A percentile compares a stretch with the other conserved stretches of the same genome.
Conservation (phyloP, 805 yeast genomes). For the Starmera quercuum region DNA sequence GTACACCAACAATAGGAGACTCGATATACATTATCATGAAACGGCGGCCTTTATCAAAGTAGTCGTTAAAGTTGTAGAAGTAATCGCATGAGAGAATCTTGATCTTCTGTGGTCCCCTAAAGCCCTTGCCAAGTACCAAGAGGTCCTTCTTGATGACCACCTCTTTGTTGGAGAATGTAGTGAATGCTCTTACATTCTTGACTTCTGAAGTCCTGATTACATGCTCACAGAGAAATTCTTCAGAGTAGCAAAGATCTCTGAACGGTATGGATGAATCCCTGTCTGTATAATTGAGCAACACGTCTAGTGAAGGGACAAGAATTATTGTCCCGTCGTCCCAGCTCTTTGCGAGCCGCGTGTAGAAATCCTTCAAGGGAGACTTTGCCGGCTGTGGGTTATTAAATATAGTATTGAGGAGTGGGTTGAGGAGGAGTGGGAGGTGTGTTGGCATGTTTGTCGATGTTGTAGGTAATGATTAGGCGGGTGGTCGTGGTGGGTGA, state of each 20-base stretch:
- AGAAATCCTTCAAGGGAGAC: conserved; percentile 40
- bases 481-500: no score
- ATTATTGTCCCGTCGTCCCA: conserved; percentile 42
- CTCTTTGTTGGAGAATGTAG: conserved; percentile 49
- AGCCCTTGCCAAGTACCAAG: conserved; percentile 53
- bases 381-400: conserved; percentile 48
- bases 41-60: conserved; percentile 46
- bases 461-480: background rate
- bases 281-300: conserved; percentile 35
- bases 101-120: conserved; percentile 35
- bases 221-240: conserved; percentile 59
- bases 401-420: conserved; percentile 57
- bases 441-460: conserved; percentile 26
- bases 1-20: conserved; percentile 41
- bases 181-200: conserved; percentile 31
- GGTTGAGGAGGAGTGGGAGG: conserved; percentile 51
- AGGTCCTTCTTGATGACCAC: conserved; percentile 46
- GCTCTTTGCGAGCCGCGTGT: conserved; percentile 28
- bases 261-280: conserved; percentile 29
- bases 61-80: conserved; percentile 48
- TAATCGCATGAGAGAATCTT: conserved; percentile 38
- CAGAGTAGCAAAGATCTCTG: conserved; percentile 46
- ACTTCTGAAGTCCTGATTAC: conserved; percentile 34
- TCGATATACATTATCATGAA: conserved; percentile 55
- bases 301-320: conserved; percentile 54